A percentile compares a stretch with the other conserved stretches of the same genome.
Conservation (phyloP, 495 filamentous ascomycete species). For the Parathielavia hyrcaniae region DNA sequence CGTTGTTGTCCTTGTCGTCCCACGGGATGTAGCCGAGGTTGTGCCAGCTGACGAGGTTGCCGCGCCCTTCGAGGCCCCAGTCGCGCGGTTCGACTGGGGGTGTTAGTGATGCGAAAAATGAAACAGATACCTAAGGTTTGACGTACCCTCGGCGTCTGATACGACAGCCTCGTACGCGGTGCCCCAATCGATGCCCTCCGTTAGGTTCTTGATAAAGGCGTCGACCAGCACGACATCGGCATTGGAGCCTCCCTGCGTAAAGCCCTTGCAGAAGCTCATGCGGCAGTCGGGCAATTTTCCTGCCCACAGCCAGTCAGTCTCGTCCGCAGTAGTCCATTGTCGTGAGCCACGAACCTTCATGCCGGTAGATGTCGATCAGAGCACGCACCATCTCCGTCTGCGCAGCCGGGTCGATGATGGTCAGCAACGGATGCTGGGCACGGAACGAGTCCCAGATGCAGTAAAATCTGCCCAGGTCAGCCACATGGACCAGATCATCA, state of each 20-base stretch:
- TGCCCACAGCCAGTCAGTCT: constrained; percentile 7
- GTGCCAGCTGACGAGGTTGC: constrained; percentile 57
- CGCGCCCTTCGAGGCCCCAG: constrained; percentile 61
- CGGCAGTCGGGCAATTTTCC: constrained; percentile 54
- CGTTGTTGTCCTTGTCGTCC: constrained; percentile 54
- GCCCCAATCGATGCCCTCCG: constrained; percentile 56
- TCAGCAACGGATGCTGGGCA: constrained; percentile 61
- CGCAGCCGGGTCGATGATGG: constrained; percentile 56
- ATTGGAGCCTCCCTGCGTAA: constrained; percentile 68
- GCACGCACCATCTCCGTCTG: constrained; percentile 63
- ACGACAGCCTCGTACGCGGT: constrained; percentile 63
- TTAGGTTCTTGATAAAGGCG: constrained; percentile 60
- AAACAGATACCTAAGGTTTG: constrained; percentile 11
- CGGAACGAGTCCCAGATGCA: constrained; percentile 73
- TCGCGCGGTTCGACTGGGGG: constrained; percentile 47
- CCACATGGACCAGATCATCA: constrained; percentile 6
- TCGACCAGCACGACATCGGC: constrained; percentile 66
- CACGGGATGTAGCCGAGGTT: constrained; percentile 54
- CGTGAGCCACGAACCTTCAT: constrained; percentile 48
- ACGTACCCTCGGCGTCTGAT: constrained; percentile 58
- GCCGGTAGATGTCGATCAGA: constrained; percentile 61
- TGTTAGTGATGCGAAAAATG: constrained; percentile 30
- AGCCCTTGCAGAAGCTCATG: constrained; percentile 60
- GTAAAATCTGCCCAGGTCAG: constrained; percentile 46
- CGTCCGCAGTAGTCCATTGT: not conserved